Evolutionary conservation across 106 monocot genomes (phyloP), one percentile per base, ranked within the genome.

Genomic region (Ottelia alismoides): DNA sequence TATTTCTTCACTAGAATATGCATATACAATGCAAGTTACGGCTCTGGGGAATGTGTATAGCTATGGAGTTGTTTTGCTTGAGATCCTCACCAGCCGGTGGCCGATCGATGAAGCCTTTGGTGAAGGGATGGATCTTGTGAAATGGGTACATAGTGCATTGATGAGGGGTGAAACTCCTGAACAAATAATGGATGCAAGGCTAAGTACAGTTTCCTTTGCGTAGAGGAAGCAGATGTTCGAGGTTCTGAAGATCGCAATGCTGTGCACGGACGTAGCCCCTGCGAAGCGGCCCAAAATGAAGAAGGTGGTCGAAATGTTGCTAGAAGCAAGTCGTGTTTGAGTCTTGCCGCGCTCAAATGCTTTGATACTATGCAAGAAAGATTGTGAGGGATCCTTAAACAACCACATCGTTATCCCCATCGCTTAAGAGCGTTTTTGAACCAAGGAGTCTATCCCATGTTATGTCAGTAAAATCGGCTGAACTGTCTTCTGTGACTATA

Each of bases 21-120:
- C 90, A 23, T 90, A 90, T 48, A 90, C 90, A 14, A 90, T 90
- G 90, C 84, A 85, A 75, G 90, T 90, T 23, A 90, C 90, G 2
- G 72, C 72, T 6, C 63, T 84, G 10, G 90, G 90, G 26, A 90
- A 90, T 48, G 90, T 90, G 10, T 90, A 90, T 52, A 90, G 90
- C 64, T 90, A 75, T 27, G 90, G 90, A 19, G 90, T 90, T 2
- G 63, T 90, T 6, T 44, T 90, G 55, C 72, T 90, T 22, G 90
- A 90, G 51, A 84, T 90, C 50, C 55, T 90, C 7, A 90, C 80
- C 18, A 84, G 62, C 25, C 48, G 68, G 23, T 30, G 72, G 20
- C 90, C 90, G 0, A 72, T 78, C 1, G 90, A 81, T 32, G 90
- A 90, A 55, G 66, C 44, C 0, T 90, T 90, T 27, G 90, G 72